phyloP scores from a whole-genome alignment of 106 monocot genomes.

The Dendrobium chrysotoxum region DNA sequence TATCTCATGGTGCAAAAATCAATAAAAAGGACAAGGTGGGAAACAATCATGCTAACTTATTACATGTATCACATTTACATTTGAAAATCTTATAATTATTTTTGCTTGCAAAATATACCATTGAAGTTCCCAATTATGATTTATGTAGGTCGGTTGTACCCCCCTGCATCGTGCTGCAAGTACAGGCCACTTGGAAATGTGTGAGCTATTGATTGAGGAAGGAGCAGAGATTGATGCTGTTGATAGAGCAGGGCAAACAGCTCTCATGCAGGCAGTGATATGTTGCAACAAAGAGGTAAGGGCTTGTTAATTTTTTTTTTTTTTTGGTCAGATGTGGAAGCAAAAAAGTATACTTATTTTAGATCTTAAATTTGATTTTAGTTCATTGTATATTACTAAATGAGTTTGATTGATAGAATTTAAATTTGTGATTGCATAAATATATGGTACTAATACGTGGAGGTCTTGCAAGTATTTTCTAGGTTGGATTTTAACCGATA shows the following conservation, averaged over 20 bases:
- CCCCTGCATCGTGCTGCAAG: conserved; percentile 88
- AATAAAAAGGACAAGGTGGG: conserved; percentile 83
- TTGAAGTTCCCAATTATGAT: neutral
- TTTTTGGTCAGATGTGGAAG: neutral
- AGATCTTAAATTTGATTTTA: neutral
- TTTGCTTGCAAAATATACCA: neutral
- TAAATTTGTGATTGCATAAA: neutral
- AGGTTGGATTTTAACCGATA: neutral
- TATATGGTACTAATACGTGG: neutral
- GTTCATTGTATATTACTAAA: neutral
- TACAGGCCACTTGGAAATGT: conserved; percentile 70
- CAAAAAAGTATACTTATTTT: neutral
- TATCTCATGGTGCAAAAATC: conserved; percentile 70
- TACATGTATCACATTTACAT: neutral
- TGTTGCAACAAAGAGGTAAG: conserved; percentile 79
- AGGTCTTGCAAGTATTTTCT: neutral
- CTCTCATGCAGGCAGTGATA: conserved; percentile 82
- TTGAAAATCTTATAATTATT: neutral
- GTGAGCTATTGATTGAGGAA: conserved; percentile 94
- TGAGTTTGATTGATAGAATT: neutral
- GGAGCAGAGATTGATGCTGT: conserved; percentile 79
- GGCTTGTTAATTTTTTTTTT: neutral
- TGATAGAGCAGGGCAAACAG: conserved; percentile 79
- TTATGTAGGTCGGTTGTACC: conserved; percentile 75
- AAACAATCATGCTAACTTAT: neutral